phyloP scores from a whole-genome alignment of 768 basidiomycete genomes.

The Xerocomellus chrysenteron region DNA sequence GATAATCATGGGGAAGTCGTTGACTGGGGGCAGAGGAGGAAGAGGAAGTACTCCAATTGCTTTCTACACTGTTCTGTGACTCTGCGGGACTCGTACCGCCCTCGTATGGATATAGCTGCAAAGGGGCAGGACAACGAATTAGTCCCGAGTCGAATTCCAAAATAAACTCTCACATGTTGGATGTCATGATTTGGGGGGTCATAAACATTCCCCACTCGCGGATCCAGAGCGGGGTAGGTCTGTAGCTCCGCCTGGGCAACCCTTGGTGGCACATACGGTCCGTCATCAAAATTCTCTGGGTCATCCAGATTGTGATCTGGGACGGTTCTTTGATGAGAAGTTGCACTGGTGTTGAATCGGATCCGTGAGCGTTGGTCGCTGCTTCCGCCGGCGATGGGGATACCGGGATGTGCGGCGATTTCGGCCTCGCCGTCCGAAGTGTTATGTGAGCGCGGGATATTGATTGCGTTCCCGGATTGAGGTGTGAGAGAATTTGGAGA shows the following conservation, averaged over 20 bases:
- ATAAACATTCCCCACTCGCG: constrained; percentile 8
- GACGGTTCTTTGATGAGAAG: constrained; percentile 14
- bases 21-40: constrained; percentile 24
- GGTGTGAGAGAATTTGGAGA: constrained; percentile 15
- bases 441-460: constrained; percentile 11
- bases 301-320: constrained; percentile 9
- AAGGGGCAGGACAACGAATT: not conserved
- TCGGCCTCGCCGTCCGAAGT: constrained; percentile 22
- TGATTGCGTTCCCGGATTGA: constrained; percentile 1
- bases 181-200: constrained; percentile 12
- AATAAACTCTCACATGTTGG: constrained; percentile 16
- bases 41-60: constrained; percentile 28
- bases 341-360: constrained; percentile 6
- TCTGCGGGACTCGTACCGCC: constrained; percentile 24
- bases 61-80: constrained; percentile 24
- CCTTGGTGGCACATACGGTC: constrained; percentile 33
- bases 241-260: constrained; percentile 18
- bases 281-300: constrained; percentile 25
- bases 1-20: constrained; percentile 9
- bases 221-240: constrained; percentile 12
- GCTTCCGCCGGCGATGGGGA: constrained; percentile 13
- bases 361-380: constrained; percentile 11
- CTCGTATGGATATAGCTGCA: constrained; percentile 21
- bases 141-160: not conserved
- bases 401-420: constrained; percentile 14